Conservation (phyloP, 75 land plant species). For the Pseudotsuga menziesii region DNA sequence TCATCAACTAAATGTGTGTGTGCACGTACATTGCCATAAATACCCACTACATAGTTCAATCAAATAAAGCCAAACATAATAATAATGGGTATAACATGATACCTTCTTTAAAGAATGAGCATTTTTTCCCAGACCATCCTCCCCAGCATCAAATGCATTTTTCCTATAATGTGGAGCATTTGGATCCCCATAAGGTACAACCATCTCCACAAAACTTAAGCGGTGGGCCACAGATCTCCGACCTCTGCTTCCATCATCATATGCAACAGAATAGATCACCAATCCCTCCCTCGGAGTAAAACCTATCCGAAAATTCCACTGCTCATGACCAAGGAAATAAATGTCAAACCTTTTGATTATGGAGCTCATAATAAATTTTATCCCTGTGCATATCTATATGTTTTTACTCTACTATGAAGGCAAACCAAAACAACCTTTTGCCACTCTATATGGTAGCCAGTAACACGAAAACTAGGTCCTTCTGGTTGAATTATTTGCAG, state of each 20-base stretch:
- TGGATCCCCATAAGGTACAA: slow-evolving; percentile 99
- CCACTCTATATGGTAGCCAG: slow-evolving; percentile 90
- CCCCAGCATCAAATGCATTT: slow-evolving; percentile 99
- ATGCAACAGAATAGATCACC: slow-evolving; percentile 89
- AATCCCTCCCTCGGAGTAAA: slow-evolving; percentile 96
- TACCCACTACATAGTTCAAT: not conserved
- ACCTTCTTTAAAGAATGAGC: slow-evolving; percentile 96
- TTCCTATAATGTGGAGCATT: slow-evolving; percentile 97
- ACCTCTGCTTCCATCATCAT: slow-evolving; percentile 95
- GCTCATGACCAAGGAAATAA: slow-evolving; percentile 19
- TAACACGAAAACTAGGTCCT: slow-evolving; percentile 96
- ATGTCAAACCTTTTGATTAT: not conserved
- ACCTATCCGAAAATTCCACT: slow-evolving; percentile 99
- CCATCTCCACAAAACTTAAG: slow-evolving; percentile 98
- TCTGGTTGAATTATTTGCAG: slow-evolving; percentile 88
- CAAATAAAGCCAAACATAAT: not conserved
- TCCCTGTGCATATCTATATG: not conserved
- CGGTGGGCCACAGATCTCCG: slow-evolving; percentile 93
- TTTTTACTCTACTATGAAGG: not conserved
- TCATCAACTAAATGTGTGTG: no score
- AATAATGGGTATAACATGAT: not conserved
- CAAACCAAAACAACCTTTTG: slow-evolving; percentile 66
- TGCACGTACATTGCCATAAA: not conserved
- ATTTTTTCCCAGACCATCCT: slow-evolving; percentile 99
- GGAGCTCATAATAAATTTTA: not conserved